Evolutionary conservation across 2,329 filamentous ascomycete species (phyloP), one percentile per base, ranked within the genome.

Genomic region (Verticillium dahliae): DNA sequence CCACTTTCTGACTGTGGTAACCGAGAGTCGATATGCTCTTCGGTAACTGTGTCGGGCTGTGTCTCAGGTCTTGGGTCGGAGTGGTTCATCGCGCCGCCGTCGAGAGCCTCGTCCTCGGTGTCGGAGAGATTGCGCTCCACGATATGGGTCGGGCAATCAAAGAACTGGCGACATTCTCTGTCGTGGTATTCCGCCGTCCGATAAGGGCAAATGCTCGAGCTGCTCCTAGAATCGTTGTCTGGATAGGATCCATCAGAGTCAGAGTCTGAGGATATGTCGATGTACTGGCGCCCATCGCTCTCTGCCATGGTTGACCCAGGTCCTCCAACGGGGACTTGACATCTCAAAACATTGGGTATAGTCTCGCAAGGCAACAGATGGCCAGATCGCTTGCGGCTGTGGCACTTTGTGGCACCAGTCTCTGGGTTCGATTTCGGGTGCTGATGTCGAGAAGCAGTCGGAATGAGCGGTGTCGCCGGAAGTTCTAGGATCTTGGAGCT

Each of bases 61-160:
- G 38, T 18, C 34, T 34, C 59, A 39, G 7, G 38, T 38, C 9
- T 34, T 52, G 33, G 54, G 39, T 35, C 35, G 14, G 38, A 55
- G 18, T 56, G 50, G 52, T 31, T 37, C 45, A 11, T 39, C 27
- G 15, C n/a, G 13, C 37, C 34, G 13, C 11, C 56, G 18, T 55
- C n/a, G 45, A 37, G 18, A 7, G 59, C 62, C 6, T 65, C 66
- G 13, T 66, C 65, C 39, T 67, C 65, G 62, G 70, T 69, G n/a
- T 71, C 71, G 39, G 75, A 75, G 22, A 73, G 62, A 34, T 66
- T 67, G 59, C 80, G 74, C 66, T 77, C 76, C 56, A 79, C 66
- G 18, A 72, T 63, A 61, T 83, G 80, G 4, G 78, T 76, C 37
- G 80, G 80, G 54, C 80, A 82, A 69, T 83, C 81, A 61, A 80